phyloP scores from a whole-genome alignment of 176 grass and related monocot species.

The Elymus sibiricus region DNA sequence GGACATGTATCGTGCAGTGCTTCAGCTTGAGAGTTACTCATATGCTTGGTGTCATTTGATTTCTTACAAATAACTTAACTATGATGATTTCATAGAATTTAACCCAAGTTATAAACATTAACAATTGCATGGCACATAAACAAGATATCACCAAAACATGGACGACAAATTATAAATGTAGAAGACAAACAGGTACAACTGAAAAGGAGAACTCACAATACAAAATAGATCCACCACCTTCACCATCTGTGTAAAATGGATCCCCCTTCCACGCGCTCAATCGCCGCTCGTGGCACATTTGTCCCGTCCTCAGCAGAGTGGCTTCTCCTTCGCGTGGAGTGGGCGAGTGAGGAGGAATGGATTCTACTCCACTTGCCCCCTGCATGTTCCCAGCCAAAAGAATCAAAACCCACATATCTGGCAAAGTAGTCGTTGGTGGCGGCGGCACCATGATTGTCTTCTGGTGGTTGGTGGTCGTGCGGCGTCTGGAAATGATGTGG shows the following conservation, averaged over 20 bases:
- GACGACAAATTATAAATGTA: neutral
- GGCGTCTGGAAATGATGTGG: too few relatives aligned
- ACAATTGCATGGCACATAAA: neutral
- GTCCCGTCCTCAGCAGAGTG: too few relatives aligned
- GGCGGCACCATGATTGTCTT: constrained; percentile 49
- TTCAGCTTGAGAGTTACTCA: neutral
- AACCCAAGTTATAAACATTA: neutral
- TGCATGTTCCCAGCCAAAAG: too few relatives aligned
- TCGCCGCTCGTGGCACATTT: too few relatives aligned
- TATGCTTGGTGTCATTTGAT: neutral
- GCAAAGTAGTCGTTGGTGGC: too few relatives aligned
- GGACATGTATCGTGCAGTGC: neutral
- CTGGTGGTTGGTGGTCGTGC: neutral
- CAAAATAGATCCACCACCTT: too few relatives aligned
- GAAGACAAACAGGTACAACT: neutral
- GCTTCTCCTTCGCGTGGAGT: too few relatives aligned
- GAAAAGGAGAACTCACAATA: neutral
- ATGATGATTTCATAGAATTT: neutral
- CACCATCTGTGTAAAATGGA: too few relatives aligned
- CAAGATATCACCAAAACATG: neutral
- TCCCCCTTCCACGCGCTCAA: too few relatives aligned
- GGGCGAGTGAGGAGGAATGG: too few relatives aligned
- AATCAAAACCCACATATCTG: too few relatives aligned
- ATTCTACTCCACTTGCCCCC: too few relatives aligned
- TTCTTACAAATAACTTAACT: neutral